These are phyloP conservation scores for Barnettozyma pratensis DNA, from an alignment of 805 yeast species.

Conservation along the genomic window DNA sequence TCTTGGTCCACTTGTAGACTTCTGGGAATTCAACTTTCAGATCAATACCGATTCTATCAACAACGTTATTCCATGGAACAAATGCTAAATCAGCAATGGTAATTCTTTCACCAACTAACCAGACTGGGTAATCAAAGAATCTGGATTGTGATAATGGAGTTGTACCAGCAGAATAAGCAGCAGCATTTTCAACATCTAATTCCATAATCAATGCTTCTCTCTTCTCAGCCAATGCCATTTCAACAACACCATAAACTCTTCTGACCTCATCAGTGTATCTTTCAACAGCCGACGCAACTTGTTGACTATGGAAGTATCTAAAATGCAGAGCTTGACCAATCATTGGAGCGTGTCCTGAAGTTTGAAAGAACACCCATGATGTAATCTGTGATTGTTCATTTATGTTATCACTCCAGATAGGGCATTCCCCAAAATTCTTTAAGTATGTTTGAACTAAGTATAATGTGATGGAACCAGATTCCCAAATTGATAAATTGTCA, in stretches of 20 bases:
- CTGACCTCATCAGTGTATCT: constrained; percentile 89
- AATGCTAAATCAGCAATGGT: constrained; percentile 89
- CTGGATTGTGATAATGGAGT: constrained; percentile 81
- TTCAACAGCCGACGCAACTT: constrained; percentile 84
- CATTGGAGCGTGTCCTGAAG: constrained; percentile 98
- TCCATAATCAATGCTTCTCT: constrained; percentile 89
- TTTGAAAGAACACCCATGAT: constrained; percentile 91
- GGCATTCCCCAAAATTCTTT: constrained; percentile 62
- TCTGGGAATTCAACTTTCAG: constrained; percentile 87
- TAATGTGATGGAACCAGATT: constrained; percentile 85
- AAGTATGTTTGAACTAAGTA: constrained; percentile 70
- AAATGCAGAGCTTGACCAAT: constrained; percentile 96
- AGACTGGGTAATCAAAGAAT: constrained; percentile 88
- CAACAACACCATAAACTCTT: constrained; percentile 88
- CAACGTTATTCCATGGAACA: constrained; percentile 97
- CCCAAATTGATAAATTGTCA: constrained; percentile 85
- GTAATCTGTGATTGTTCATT: constrained; percentile 79
- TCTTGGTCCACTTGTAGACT: constrained; percentile 92
- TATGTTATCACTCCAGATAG: constrained; percentile 74
- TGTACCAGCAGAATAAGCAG: constrained; percentile 81
- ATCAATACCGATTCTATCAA: constrained; percentile 86
- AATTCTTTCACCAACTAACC: constrained; percentile 85
- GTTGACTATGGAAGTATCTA: constrained; percentile 81
- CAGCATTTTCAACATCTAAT: constrained; percentile 80
- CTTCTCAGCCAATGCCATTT: constrained; percentile 90